Evolutionary conservation across 495 filamentous ascomycete species (phyloP).

Genomic region (Delitschia confertaspora): DNA sequence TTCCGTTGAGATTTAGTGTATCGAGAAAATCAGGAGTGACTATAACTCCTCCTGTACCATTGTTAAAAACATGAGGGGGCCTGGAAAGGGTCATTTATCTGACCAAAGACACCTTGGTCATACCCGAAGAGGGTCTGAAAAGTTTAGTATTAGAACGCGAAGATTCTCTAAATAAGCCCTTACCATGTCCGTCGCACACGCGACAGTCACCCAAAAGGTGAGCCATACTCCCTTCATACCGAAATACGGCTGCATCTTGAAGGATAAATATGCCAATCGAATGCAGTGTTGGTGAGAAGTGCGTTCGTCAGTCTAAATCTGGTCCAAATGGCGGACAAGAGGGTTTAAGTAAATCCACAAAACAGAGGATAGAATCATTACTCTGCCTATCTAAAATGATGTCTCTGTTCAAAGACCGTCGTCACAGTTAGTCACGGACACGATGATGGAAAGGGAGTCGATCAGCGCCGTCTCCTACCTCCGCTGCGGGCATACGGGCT

Average conservation of each 20-base stretch:
- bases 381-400: too few relatives aligned
- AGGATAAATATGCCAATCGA: background rate
- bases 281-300: too few relatives aligned
- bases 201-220: constrained; percentile 50
- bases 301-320: too few relatives aligned
- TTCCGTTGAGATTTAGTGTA: constrained; percentile 41
- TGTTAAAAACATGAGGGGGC: constrained; percentile 15
- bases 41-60: constrained; percentile 44
- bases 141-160: constrained; percentile 45
- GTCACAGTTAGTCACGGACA: too few relatives aligned
- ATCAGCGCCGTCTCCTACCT: too few relatives aligned
- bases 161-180: constrained; percentile 28
- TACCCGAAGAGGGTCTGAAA: constrained; percentile 50
- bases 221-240: constrained; percentile 49
- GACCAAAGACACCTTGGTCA: constrained; percentile 48
- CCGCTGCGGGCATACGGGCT: too few relatives aligned
- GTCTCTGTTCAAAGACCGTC: too few relatives aligned
- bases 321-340: too few relatives aligned
- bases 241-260: constrained; percentile 44
- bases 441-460: too few relatives aligned
- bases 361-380: too few relatives aligned
- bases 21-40: constrained; percentile 50
- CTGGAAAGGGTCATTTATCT: background rate
- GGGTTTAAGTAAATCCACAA: too few relatives aligned
- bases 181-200: constrained; percentile 13